Percentiles rank a stretch among this genome's conserved stretches.
Conservation (phyloP, 345 rosid species). For the Physaria fendleri region DNA sequence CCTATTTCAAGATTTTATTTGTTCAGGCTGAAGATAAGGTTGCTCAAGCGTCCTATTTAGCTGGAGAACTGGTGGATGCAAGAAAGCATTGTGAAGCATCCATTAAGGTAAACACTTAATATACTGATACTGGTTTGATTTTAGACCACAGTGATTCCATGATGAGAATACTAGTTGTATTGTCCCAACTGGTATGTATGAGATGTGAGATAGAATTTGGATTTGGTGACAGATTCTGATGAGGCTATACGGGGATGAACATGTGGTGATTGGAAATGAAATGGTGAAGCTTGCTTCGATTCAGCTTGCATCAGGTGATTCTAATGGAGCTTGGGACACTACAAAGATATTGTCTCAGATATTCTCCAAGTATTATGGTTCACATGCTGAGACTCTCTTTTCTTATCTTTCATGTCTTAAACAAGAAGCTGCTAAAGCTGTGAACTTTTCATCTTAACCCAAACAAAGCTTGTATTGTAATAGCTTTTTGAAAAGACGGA, state of each 20-base stretch:
- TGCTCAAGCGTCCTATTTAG: constrained; percentile 59
- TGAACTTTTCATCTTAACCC: background rate
- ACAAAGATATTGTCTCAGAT: constrained; percentile 34
- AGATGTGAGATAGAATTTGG: background rate
- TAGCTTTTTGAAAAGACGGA: too few species aligned
- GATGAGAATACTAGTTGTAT: background rate
- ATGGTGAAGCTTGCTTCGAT: constrained; percentile 69
- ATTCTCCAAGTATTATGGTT: constrained; percentile 50
- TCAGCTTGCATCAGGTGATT: constrained; percentile 46
- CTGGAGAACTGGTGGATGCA: constrained; percentile 51
- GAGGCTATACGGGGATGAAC: constrained; percentile 52
- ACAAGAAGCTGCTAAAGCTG: constrained; percentile 18
- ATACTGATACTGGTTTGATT: background rate
- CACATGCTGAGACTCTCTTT: constrained; percentile 41
- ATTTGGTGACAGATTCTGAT: constrained; percentile 50
- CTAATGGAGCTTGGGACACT: constrained; percentile 32
- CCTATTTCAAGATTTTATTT: constrained; percentile 31
- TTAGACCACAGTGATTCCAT: background rate
- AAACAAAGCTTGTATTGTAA: background rate
- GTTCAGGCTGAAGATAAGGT: constrained; percentile 66
- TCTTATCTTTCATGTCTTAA: constrained; percentile 42
- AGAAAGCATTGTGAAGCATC: constrained; percentile 60
- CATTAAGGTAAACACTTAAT: constrained; percentile 37
- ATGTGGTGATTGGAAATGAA: constrained; percentile 72
- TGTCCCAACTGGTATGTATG: background rate